These are phyloP conservation scores for Xylariales sp. DNA, from an alignment of 2,329 filamentous ascomycete species.

Conservation along the genomic window DNA sequence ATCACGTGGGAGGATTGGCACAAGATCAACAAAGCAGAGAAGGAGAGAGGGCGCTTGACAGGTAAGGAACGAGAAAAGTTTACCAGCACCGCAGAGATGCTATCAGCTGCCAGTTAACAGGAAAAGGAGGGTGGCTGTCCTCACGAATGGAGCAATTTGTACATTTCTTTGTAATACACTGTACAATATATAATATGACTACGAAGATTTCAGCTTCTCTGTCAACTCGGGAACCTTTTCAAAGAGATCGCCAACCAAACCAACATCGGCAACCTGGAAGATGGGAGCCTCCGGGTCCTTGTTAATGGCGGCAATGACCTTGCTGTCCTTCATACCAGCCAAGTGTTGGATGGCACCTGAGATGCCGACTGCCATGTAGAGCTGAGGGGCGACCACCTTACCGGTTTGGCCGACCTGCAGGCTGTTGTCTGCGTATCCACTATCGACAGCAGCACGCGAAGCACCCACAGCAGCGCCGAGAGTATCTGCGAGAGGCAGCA, in stretches of 20 bases:
- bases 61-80: constrained; percentile 80
- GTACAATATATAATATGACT: constrained; percentile 11
- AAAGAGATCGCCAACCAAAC: constrained; percentile 91
- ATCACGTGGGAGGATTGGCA: constrained; percentile 84
- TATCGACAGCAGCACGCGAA: constrained; percentile 91
- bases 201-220: constrained; percentile 75
- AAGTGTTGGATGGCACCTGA: constrained; percentile 97
- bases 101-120: constrained; percentile 41
- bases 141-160: background rate
- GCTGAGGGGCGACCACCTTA: constrained; percentile 94
- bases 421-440: constrained; percentile 96
- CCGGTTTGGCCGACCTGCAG: constrained; percentile 97
- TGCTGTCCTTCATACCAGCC: constrained; percentile 99
- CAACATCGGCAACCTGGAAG: constrained; percentile 96
- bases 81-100: constrained; percentile 53
- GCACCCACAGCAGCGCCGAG: constrained; percentile 95
- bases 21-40: constrained; percentile 77
- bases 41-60: constrained; percentile 53
- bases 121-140: constrained; percentile 8
- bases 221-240: constrained; percentile 94
- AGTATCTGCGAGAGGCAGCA: constrained; percentile 86
- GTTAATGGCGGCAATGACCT: constrained; percentile 98
- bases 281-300: constrained; percentile 97
- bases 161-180: constrained; percentile 7
- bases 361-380: constrained; percentile 94